Percentiles rank a stretch among this genome's conserved stretches.
phyloP scores from a whole-genome alignment of 768 basidiomycete species.

The Boletellus sp. region DNA sequence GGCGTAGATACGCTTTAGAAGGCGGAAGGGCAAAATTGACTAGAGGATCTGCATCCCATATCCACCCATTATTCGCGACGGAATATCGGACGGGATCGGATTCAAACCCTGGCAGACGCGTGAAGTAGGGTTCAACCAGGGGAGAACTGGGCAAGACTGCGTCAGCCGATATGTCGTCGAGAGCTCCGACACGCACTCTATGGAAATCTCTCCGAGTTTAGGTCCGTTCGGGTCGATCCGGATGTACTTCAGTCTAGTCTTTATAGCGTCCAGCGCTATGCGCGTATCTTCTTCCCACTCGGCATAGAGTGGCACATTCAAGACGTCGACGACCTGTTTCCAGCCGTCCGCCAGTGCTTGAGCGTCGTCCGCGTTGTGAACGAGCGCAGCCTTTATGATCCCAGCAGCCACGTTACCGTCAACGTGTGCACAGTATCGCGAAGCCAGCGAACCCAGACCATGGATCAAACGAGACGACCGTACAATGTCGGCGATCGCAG shows the following conservation, averaged over 20 bases:
- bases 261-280: slow-evolving; percentile 69
- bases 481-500: slow-evolving; percentile 64
- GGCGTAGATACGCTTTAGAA: slow-evolving; percentile 92
- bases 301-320: slow-evolving; percentile 85
- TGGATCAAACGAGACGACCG: slow-evolving; percentile 51
- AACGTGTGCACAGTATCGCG: slow-evolving; percentile 65
- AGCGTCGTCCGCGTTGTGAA: slow-evolving; percentile 41
- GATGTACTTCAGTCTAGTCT: slow-evolving; percentile 73
- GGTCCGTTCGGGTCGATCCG: slow-evolving; percentile 83
- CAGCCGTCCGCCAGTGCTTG: slow-evolving; percentile 67
- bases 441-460: slow-evolving; percentile 57
- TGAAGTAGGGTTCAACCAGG: slow-evolving; percentile 91
- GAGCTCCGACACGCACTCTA: slow-evolving; percentile 47
- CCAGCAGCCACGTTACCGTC: slow-evolving; percentile 66
- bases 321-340: slow-evolving; percentile 72
- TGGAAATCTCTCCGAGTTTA: slow-evolving; percentile 74
- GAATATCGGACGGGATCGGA: slow-evolving; percentile 57
- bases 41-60: slow-evolving; percentile 94
- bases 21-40: slow-evolving; percentile 89
- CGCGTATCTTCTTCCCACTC: slow-evolving; percentile 84
- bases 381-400: slow-evolving; percentile 66
- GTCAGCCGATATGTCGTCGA: slow-evolving; percentile 7
- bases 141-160: slow-evolving; percentile 53
- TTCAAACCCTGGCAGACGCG: slow-evolving; percentile 64
- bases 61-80: slow-evolving; percentile 98